Conservation (phyloP, 371 early-diverging fungal species). For the Mucor mucedo region DNA sequence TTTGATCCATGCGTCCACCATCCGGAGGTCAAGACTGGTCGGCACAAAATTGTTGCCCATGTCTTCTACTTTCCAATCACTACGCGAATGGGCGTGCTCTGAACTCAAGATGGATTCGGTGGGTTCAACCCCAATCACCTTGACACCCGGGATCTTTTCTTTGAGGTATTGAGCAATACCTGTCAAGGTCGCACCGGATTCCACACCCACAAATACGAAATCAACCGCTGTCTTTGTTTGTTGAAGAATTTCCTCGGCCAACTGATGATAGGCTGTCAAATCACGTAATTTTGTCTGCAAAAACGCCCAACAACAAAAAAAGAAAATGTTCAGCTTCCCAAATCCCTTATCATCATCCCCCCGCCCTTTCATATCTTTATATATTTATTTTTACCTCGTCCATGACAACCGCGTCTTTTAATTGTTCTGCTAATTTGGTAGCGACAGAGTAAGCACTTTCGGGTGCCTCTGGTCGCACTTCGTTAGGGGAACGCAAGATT, state of each 20-base stretch:
- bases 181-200: constrained; percentile 71
- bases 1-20: constrained; percentile 76
- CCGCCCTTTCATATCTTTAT: not conserved
- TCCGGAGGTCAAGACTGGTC: constrained; percentile 28
- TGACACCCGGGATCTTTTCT: constrained; percentile 57
- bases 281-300: constrained; percentile 31
- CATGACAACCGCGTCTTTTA: constrained; percentile 63
- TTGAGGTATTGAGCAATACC: constrained; percentile 66
- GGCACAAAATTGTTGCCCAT: constrained; percentile 76
- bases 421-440: constrained; percentile 61
- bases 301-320: not conserved
- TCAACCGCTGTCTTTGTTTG: constrained; percentile 65
- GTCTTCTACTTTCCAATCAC: constrained; percentile 78
- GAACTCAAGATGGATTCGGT: constrained; percentile 44
- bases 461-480: constrained; percentile 72
- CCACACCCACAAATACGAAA: constrained; percentile 74
- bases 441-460: constrained; percentile 76
- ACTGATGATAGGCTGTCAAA: constrained; percentile 34
- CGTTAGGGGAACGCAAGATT: constrained; percentile 77
- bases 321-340: not conserved
- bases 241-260: constrained; percentile 73
- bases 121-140: constrained; percentile 77
- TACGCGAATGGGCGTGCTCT: no score
- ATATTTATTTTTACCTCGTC: constrained; percentile 62
- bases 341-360: no score